Evolutionary conservation across 2,329 filamentous ascomycete species (phyloP).

Genomic region (Xylaria sp.): DNA sequence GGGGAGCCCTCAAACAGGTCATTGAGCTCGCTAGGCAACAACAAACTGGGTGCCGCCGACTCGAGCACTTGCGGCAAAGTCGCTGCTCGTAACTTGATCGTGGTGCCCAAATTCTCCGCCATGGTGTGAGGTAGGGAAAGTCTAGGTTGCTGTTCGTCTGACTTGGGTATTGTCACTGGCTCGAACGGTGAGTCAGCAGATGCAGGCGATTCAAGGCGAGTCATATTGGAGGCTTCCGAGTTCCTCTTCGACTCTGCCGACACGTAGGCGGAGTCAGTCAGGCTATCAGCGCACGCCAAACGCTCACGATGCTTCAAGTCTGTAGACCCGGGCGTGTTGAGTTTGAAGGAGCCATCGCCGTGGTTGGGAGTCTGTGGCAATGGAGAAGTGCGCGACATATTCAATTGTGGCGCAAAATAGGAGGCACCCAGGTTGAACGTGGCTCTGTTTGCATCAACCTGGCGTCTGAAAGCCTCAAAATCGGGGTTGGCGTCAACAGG

Average conservation of each 20-base stretch:
- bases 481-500: constrained; percentile 71
- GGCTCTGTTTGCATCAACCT: constrained; percentile 60
- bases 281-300: constrained; percentile 39
- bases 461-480: constrained; percentile 72
- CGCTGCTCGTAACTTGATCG: constrained; percentile 38
- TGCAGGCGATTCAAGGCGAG: constrained; percentile 44
- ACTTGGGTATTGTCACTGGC: constrained; percentile 33
- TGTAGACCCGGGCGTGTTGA: constrained; percentile 23
- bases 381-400: constrained; percentile 38
- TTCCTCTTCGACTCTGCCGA: constrained; percentile 51
- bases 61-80: constrained; percentile 50
- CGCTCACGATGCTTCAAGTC: constrained; percentile 17
- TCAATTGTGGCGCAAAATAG: constrained; percentile 39
- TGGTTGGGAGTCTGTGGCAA: constrained; percentile 45
- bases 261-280: constrained; percentile 50
- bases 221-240: constrained; percentile 43
- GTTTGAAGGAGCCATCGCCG: constrained; percentile 39
- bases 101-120: constrained; percentile 36
- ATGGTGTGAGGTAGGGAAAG: constrained; percentile 49
- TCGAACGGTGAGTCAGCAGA: constrained; percentile 33
- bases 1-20: constrained; percentile 46
- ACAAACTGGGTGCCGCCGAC: constrained; percentile 43
- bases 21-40: constrained; percentile 50
- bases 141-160: constrained; percentile 49
- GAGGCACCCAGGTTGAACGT: constrained; percentile 45